A percentile compares a stretch with the other conserved stretches of the same genome.
Evolutionary conservation across 768 basidiomycete genomes (phyloP).

Genomic region (Tylopilus sp.): DNA sequence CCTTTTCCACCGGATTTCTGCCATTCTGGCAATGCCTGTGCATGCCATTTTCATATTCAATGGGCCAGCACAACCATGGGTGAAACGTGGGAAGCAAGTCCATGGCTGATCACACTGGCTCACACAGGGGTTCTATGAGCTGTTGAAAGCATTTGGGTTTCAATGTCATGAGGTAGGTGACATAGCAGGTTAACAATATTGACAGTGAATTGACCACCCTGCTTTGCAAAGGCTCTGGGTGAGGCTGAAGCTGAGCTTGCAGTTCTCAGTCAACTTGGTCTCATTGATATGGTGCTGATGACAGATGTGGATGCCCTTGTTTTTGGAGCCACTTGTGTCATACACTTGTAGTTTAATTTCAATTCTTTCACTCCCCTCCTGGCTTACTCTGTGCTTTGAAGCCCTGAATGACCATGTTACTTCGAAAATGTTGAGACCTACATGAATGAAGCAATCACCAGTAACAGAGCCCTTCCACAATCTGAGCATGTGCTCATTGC

Average conservation of each 20-base stretch:
- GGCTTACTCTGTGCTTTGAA: too few relatives aligned
- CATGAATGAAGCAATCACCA: too few relatives aligned
- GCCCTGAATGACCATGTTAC: too few relatives aligned
- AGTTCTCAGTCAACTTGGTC: too few relatives aligned
- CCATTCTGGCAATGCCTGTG: neutral
- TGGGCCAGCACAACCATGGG: neutral
- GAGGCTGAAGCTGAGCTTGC: constrained; percentile 2
- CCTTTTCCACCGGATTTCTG: neutral
- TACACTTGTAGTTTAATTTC: too few relatives aligned
- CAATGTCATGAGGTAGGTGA: neutral
- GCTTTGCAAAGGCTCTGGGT: neutral
- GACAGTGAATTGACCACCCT: neutral
- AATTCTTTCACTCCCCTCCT: too few relatives aligned
- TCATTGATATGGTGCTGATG: too few relatives aligned
- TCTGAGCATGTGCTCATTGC: too few relatives aligned
- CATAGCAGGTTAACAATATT: neutral
- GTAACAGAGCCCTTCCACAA: too few relatives aligned
- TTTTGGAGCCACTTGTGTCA: too few relatives aligned
- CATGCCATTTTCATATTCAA: neutral
- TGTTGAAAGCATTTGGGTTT: neutral
- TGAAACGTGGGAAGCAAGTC: neutral
- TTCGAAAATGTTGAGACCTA: too few relatives aligned
- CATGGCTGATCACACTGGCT: neutral
- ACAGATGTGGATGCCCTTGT: too few relatives aligned
- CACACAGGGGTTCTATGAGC: neutral